Percentiles rank a stretch among this genome's conserved stretches.
Evolutionary conservation across 306 rosid genomes (phyloP).

Genomic region (Datisca glomerata): DNA sequence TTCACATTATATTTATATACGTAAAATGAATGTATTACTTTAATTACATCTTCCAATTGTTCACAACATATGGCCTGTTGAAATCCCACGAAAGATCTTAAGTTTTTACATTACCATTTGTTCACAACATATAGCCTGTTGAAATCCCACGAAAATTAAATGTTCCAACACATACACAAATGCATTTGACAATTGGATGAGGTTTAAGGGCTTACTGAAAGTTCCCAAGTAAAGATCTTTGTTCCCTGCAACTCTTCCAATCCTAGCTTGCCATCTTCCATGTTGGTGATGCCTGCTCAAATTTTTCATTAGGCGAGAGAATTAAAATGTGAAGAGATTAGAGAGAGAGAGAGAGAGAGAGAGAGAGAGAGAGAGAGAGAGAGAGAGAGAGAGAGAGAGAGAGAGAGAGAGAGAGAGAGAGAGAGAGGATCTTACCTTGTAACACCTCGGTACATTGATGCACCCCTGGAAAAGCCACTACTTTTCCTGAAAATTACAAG

Average conservation of each 20-base stretch:
- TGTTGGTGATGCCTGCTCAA: slow-evolving; percentile 87
- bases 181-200: neutral
- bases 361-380: neutral
- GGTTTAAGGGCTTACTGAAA: slow-evolving; percentile 51
- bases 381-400: neutral
- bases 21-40: too few relatives aligned
- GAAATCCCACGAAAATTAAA: neutral
- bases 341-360: neutral
- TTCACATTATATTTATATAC: too few relatives aligned
- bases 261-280: slow-evolving; percentile 99
- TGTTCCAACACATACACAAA: too few relatives aligned
- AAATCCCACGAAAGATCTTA: neutral
- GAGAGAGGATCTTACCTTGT: slow-evolving; percentile 47
- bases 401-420: slow-evolving; percentile 2
- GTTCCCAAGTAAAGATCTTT: slow-evolving; percentile 98
- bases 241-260: slow-evolving; percentile 98
- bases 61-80: neutral
- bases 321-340: neutral
- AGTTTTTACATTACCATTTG: too few relatives aligned
- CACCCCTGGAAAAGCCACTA: slow-evolving; percentile 97
- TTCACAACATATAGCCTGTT: neutral
- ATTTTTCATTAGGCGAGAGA: too few relatives aligned
- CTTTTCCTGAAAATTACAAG: slow-evolving; percentile 58
- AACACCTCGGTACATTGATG: slow-evolving; percentile 98
- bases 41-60: neutral